A percentile compares a stretch with the other conserved stretches of the same genome.
These are phyloP conservation scores for Thelonectria blattea DNA, from an alignment of 2,329 filamentous ascomycete species.

Conservation along the genomic window DNA sequence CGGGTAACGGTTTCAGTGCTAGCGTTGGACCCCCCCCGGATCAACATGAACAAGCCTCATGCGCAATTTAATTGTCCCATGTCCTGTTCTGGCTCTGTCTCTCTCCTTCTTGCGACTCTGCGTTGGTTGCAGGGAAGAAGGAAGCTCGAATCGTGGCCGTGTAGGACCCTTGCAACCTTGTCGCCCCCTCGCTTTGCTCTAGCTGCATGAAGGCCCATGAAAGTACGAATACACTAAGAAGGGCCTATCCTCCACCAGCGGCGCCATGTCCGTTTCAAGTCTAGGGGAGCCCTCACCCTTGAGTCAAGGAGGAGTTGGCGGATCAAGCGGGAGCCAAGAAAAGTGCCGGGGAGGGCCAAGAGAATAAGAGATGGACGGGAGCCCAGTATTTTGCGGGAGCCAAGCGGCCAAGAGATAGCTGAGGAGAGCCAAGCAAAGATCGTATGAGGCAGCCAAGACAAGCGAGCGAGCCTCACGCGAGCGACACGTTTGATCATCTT, in stretches of 20 bases:
- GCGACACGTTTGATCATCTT: not conserved
- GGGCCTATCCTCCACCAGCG: not conserved
- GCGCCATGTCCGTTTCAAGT: conserved; percentile 16
- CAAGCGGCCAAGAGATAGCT: conserved; percentile 1
- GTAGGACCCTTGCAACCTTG: conserved; percentile 12
- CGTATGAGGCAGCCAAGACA: not conserved
- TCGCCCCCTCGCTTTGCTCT: conserved; percentile 9
- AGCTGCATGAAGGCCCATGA: conserved; percentile 17
- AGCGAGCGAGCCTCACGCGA: not conserved
- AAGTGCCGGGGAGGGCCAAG: not conserved
- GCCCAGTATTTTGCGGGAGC: not conserved
- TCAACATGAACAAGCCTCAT: conserved; percentile 4
- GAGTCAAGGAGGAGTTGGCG: not conserved
- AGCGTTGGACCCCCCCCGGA: conserved; percentile 9
- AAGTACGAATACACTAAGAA: conserved; percentile 7
- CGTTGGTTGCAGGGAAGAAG: not conserved
- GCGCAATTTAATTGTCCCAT: conserved; percentile 17
- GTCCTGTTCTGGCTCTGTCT: not conserved
- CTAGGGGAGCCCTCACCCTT: conserved; percentile 1
- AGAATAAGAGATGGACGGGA: not conserved
- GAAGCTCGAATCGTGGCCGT: conserved; percentile 1
- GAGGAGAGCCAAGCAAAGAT: not conserved
- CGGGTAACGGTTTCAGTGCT: conserved; percentile 7
- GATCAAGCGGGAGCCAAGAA: conserved; percentile 21
- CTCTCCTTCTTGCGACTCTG: not conserved